These are phyloP conservation scores for Pseudogymnoascus verrucosus DNA, from an alignment of 2,329 filamentous ascomycete genomes.

Conservation along the genomic window DNA sequence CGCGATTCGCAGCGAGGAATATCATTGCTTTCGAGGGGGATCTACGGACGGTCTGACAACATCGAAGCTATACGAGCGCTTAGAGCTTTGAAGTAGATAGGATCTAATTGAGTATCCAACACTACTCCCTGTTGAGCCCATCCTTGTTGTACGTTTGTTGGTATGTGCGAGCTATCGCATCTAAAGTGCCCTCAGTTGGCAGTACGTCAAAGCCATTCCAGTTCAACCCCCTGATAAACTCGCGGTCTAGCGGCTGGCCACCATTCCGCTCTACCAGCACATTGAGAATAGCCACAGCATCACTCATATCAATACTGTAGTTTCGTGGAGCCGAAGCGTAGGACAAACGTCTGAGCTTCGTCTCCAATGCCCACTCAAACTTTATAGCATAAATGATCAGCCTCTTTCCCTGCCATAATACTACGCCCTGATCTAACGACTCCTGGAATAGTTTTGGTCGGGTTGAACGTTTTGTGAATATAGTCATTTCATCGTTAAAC, in stretches of 20 bases:
- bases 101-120: too few species aligned
- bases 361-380: background rate
- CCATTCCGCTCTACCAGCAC: background rate
- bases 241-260: background rate
- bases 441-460: conserved; percentile 7
- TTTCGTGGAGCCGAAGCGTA: background rate
- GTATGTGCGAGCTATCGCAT: background rate
- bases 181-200: background rate
- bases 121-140: too few species aligned
- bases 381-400: background rate
- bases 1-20: background rate
- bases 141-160: background rate
- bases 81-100: too few species aligned
- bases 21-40: background rate
- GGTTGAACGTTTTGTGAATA: conserved; percentile 3
- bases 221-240: background rate
- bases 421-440: conserved; percentile 10
- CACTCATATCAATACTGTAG: background rate
- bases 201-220: background rate
- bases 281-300: background rate
- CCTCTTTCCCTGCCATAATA: conserved; percentile 1
- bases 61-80: too few species aligned
- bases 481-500: conserved; percentile 16
- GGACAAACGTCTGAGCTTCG: background rate
- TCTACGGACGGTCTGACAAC: background rate